These are phyloP conservation scores for Theobroma cacao DNA, from an alignment of 345 rosid species.

Conservation along the genomic window DNA sequence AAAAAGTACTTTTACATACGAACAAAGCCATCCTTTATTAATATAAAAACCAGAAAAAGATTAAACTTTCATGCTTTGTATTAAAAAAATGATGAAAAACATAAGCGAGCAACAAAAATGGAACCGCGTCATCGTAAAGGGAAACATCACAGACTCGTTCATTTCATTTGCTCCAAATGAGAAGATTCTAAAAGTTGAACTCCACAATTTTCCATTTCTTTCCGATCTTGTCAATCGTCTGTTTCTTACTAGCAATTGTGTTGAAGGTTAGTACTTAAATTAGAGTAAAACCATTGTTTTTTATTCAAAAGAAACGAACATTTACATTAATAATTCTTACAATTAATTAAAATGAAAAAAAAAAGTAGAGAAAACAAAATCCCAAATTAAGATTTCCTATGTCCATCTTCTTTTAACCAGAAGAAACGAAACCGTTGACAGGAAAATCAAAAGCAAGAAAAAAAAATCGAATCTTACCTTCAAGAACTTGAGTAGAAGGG, in stretches of 20 bases:
- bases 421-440: background rate
- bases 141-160: background rate
- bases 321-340: background rate
- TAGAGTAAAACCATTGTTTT: background rate
- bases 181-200: background rate
- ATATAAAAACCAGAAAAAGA: background rate
- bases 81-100: background rate
- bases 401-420: background rate
- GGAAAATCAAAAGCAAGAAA: background rate
- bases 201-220: background rate
- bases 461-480: slow-evolving; percentile 16
- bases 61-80: background rate
- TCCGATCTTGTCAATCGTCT: background rate
- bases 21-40: no score
- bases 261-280: background rate
- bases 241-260: background rate
- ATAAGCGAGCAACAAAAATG: background rate
- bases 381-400: background rate
- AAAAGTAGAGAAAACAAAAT: background rate
- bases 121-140: background rate
- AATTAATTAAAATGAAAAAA: background rate
- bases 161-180: background rate
- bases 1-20: no score
- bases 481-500: slow-evolving; percentile 26
- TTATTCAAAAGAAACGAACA: background rate